Base-by-base conservation (phyloP, 805 yeast genomes). In the Phaffomyces antillensis region DNA sequence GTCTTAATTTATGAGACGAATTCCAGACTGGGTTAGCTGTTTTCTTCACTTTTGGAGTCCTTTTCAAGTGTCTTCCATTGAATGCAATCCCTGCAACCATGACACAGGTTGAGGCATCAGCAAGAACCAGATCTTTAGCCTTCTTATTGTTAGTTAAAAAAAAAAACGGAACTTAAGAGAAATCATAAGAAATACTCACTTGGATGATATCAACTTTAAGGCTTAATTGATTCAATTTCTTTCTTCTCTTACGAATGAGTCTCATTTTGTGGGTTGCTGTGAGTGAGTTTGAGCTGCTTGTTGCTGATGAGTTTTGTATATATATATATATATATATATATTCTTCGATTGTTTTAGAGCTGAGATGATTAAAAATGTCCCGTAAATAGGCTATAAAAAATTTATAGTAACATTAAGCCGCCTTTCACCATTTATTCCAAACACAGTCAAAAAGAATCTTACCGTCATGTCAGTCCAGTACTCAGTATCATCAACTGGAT, bases 401-500 rank as follows among this genome's bases (percentile, higher is more conserved):
- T n/a, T n/a, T n/a, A n/a, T n/a, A n/a, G n/a, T n/a, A n/a, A n/a
- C n/a, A n/a, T n/a, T n/a, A n/a, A n/a, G n/a, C n/a, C n/a, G n/a
- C n/a, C n/a, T 20, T 20, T 7, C 23, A 20, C 7, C 23, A 20
- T 20, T 5, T 11, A 13, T 28, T 28, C 30, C 7, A 11, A 5
- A 11, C 12, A 28, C 30, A 10, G 12, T 11, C 12, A 28, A 28
- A 28, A 28, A 28, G 30, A 28, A 28, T 28, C 10, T 28, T 6
- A 8, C 35, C 35, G 24, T 7, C 7, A 37, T 36, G 40, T 32
- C 44, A 2, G 66, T 66, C 0, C 54, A 75, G 7, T 78, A 77
- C 51, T 72, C 75, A 39, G 83, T 73, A 9, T 67, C 75, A 13
- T 83, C 90, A 1, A 83, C 90, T 10, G 75, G 77, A 62, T 83